Base-by-base conservation (phyloP, 306 rosid species). In the Medicago ruthenica region DNA sequence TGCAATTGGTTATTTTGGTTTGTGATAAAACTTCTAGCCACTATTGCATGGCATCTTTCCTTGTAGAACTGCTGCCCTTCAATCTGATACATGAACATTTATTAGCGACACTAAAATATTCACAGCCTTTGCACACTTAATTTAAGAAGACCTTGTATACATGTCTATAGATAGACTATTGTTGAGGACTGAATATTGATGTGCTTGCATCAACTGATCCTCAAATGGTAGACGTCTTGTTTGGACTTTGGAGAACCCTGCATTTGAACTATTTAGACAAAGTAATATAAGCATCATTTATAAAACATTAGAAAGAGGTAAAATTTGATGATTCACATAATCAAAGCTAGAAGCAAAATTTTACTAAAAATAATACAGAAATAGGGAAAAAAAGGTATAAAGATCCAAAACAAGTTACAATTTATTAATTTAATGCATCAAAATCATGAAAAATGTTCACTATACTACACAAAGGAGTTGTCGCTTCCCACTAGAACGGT, bases 141-240 rank as follows among this genome's bases (percentile, higher is more conserved):
- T 50, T 71, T 50, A 51, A 64, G 16, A n/a, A 22, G 41, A 14
- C 27, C 68, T 45, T 57, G 40, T 45, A 42, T 58, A 7, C 11
- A 67, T 57, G 36, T 57, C 50, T 68, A 27, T 68, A 45, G 67
- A 41, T 20, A 67, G 39, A 57, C 16, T 61, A 15, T 62, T 62
- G 45, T 48, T 78, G 55, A 50, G 12, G 76, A 40, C 36, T 78
- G 54, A 18, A 41, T 41, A 41, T 41, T 40, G 54, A 61, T 60
- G 24, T 68, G 60, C 53, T 71, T 62, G 66, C 76, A 34, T 69
- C 62, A 69, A 70, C 71, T 45, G 55, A 78, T 44, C 51, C 61
- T 45, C 70, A 78, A 70, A 15, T 42, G 48, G 15, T 42, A 42
- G 11, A 42, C 12, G 67, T 65, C 67, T 39, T 66, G 27, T 42